These are phyloP conservation scores for Curvularia lunata DNA, from an alignment of 2,329 filamentous ascomycete genomes.

Conservation along the genomic window DNA sequence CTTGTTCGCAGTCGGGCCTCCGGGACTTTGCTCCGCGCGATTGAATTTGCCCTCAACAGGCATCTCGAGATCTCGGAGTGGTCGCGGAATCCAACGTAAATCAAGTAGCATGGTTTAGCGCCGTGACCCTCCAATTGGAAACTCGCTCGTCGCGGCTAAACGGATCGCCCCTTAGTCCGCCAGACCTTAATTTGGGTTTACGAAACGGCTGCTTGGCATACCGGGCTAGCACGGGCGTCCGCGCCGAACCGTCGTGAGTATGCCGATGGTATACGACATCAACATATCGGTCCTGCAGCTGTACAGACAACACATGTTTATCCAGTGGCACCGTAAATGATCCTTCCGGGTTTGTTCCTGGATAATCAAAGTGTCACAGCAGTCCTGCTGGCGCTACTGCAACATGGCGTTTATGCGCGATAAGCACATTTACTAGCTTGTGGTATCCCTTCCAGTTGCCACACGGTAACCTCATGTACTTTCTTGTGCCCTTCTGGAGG, in stretches of 20 bases:
- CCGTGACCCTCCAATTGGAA: constrained; percentile 6
- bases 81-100: neutral
- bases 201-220: constrained; percentile 12
- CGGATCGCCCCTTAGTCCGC: constrained; percentile 7
- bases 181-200: constrained; percentile 9
- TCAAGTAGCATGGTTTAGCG: constrained; percentile 2
- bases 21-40: neutral
- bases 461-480: neutral
- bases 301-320: neutral
- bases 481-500: neutral
- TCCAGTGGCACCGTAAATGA: neutral
- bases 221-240: constrained; percentile 8
- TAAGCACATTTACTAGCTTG: neutral
- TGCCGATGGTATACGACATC: neutral
- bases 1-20: neutral
- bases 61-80: neutral
- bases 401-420: neutral
- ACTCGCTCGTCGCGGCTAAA: constrained; percentile 11
- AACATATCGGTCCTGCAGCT: neutral
- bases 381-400: neutral
- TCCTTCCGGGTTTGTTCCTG: neutral
- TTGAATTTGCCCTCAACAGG: neutral
- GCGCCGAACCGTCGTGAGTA: constrained; percentile 9
- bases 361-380: neutral
- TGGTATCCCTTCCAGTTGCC: neutral